A percentile compares a stretch with the other conserved stretches of the same genome.
Conservation (phyloP, 345 rosid genomes). For the Gossypium arboreum region DNA sequence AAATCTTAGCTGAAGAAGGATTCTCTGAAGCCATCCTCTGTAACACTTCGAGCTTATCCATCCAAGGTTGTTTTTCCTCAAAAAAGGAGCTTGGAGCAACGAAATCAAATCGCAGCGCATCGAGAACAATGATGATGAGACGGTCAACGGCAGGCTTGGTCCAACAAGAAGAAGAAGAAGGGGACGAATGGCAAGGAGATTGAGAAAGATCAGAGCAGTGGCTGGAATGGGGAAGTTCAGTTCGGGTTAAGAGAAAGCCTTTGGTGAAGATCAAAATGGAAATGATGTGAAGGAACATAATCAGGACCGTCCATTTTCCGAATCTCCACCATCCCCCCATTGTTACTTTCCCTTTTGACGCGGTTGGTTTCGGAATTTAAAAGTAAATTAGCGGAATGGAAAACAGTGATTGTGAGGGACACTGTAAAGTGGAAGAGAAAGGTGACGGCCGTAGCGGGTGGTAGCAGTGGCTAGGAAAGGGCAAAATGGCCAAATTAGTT, state of each 20-base stretch:
- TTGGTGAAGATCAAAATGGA: constrained; percentile 65
- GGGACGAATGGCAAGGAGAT: constrained; percentile 53
- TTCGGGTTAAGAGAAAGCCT: constrained; percentile 90
- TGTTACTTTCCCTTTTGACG: neutral
- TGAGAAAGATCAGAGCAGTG: constrained; percentile 56
- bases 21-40: constrained; percentile 57
- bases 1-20: constrained; percentile 67
- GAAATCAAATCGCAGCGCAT: constrained; percentile 89
- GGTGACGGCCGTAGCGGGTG: neutral
- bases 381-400: neutral
- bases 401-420: neutral
- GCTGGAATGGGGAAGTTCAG: constrained; percentile 78
- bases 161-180: constrained; percentile 44
- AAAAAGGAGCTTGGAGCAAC: constrained; percentile 72
- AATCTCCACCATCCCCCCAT: constrained; percentile 26
- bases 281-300: constrained; percentile 45
- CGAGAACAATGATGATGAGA: constrained; percentile 68
- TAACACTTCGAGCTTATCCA: constrained; percentile 67
- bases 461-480: neutral
- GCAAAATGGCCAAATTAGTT: neutral
- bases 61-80: constrained; percentile 76
- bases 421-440: neutral
- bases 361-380: neutral
- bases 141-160: constrained; percentile 67
- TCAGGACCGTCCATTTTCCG: constrained; percentile 29